Evolutionary conservation across 345 rosid species (phyloP).

Genomic region (Populus alba): DNA sequence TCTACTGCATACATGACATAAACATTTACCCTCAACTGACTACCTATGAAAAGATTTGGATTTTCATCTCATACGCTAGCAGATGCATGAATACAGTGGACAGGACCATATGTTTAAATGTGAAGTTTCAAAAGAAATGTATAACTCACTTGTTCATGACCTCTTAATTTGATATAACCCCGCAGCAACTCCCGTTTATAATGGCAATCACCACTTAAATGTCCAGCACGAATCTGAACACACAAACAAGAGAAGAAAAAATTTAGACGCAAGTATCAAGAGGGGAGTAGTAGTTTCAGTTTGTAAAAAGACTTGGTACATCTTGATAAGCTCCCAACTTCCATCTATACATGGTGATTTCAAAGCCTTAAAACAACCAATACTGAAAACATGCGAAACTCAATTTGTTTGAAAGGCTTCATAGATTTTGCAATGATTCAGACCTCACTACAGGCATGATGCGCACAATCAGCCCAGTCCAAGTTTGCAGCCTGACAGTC

Average conservation of each 20-base stretch:
- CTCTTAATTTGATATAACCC: conserved; percentile 71
- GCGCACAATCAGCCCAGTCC: conserved; percentile 87
- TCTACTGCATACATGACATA: neutral
- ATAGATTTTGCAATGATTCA: conserved; percentile 3
- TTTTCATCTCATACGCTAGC: neutral
- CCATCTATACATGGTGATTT: neutral
- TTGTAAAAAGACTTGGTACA: neutral
- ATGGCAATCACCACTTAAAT: conserved; percentile 93
- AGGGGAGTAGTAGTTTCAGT: neutral
- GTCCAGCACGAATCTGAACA: conserved; percentile 81
- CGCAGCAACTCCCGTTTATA: conserved; percentile 76
- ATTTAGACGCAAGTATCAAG: neutral
- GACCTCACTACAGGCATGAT: conserved; percentile 98
- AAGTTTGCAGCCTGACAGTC: conserved; percentile 83
- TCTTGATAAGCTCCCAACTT: neutral
- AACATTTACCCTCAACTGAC: neutral
- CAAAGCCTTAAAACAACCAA: neutral
- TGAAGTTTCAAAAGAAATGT: neutral
- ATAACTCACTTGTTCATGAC: conserved; percentile 80
- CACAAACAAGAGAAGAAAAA: neutral
- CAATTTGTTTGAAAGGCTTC: neutral
- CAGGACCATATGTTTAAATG: neutral
- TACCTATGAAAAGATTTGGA: neutral
- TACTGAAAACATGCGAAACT: conserved; percentile 1
- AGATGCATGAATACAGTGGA: neutral